Conservation (phyloP, 1,284 basidiomycete species). For the Gomphus bonarii region DNA sequence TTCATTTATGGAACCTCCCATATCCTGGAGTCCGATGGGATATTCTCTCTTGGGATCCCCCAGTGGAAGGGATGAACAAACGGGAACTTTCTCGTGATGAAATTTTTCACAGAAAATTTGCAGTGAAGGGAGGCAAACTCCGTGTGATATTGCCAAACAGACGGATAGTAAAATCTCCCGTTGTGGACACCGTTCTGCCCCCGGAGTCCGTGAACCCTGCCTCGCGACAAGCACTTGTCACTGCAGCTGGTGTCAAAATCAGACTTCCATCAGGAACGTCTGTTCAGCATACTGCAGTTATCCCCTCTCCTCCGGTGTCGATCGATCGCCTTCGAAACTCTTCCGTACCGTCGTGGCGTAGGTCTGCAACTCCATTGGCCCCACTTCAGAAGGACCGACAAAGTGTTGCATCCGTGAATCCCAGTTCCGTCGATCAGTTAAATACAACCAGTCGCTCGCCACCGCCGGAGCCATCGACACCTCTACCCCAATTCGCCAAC, state of each 20-base stretch:
- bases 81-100: slow-evolving; percentile 61
- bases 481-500: slow-evolving; percentile 2
- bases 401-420: slow-evolving; percentile 11
- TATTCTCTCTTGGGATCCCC: slow-evolving; percentile 66
- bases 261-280: slow-evolving; percentile 32
- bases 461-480: slow-evolving; percentile 33
- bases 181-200: not conserved
- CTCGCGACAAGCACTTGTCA: not conserved
- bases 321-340: slow-evolving; percentile 15
- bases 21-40: slow-evolving; percentile 45
- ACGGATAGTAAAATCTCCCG: not conserved
- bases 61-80: slow-evolving; percentile 53
- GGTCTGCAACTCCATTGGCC: slow-evolving; percentile 14
- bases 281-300: not conserved
- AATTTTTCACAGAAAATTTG: slow-evolving; percentile 48
- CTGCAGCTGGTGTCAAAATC: slow-evolving; percentile 26
- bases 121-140: slow-evolving; percentile 31
- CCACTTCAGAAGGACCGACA: slow-evolving; percentile 8
- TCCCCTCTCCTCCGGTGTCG: not conserved
- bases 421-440: slow-evolving; percentile 19
- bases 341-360: slow-evolving; percentile 19
- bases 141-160: slow-evolving; percentile 45
- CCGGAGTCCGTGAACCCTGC: not conserved
- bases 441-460: slow-evolving; percentile 51
- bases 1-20: slow-evolving; percentile 28